A percentile compares a stretch with the other conserved stretches of the same genome.
These are phyloP conservation scores for Chalciporus pseudorubinellus DNA, from an alignment of 768 basidiomycete species.

Conservation along the genomic window DNA sequence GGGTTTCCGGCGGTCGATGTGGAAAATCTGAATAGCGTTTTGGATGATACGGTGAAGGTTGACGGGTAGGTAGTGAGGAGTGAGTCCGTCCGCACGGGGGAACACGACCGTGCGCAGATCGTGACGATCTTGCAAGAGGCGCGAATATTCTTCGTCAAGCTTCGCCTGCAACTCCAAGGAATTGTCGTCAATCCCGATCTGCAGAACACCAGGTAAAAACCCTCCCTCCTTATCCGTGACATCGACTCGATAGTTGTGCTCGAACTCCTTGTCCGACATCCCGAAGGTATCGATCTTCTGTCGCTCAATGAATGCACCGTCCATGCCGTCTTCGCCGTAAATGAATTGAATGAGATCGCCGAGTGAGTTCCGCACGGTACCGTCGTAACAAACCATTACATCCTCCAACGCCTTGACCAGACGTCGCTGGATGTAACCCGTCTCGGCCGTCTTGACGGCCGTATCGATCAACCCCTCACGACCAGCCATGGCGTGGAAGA, in stretches of 20 bases:
- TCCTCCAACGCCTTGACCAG: conserved; percentile 98
- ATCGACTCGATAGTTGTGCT: conserved; percentile 93
- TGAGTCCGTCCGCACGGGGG: conserved; percentile 65
- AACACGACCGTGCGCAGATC: conserved; percentile 83
- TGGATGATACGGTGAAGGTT: conserved; percentile 94
- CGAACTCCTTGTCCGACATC: conserved; percentile 78
- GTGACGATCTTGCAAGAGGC: conserved; percentile 70
- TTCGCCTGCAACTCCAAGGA: conserved; percentile 80
- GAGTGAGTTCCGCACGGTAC: conserved; percentile 95
- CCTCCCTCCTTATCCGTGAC: conserved; percentile 80
- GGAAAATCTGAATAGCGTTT: conserved; percentile 95
- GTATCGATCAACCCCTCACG: conserved; percentile 99
- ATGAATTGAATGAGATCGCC: conserved; percentile 96
- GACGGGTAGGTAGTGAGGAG: conserved; percentile 88
- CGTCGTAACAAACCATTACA: conserved; percentile 96
- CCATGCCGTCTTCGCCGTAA: conserved; percentile 99
- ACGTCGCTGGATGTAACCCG: conserved; percentile 97
- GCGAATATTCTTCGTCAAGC: conserved; percentile 75
- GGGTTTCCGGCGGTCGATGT: conserved; percentile 90
- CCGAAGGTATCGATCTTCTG: conserved; percentile 91
- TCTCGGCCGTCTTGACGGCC: conserved; percentile 99
- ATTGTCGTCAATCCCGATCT: conserved; percentile 84
- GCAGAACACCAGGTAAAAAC: conserved; percentile 76
- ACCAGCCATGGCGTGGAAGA: conserved; percentile 99
- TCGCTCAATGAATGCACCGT: conserved; percentile 95